phyloP scores from a whole-genome alignment of 2,329 filamentous ascomycete genomes.

The Stemphylium vesicarium region DNA sequence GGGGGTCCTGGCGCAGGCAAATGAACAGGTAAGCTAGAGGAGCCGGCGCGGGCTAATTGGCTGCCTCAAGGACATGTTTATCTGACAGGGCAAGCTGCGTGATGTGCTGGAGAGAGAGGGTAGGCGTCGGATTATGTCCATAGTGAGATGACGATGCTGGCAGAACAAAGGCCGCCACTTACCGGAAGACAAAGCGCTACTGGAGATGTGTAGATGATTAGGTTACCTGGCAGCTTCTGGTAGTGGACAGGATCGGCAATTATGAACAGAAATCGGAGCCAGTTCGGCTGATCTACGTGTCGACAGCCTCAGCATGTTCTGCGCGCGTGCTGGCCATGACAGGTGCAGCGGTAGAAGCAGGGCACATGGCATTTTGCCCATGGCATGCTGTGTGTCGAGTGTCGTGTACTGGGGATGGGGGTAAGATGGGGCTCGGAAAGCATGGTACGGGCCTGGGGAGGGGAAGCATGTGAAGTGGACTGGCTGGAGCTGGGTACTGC shows the following conservation, averaged over 20 bases:
- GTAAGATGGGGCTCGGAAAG: not conserved
- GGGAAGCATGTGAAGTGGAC: slow-evolving; percentile 1
- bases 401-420: not conserved
- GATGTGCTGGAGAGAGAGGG: not conserved
- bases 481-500: not conserved
- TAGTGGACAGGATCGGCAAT: slow-evolving; percentile 11
- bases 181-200: not conserved
- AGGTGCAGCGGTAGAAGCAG: slow-evolving; percentile 5
- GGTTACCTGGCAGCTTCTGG: not conserved
- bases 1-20: slow-evolving; percentile 33
- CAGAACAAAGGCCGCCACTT: not conserved
- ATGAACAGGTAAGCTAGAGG: slow-evolving; percentile 32
- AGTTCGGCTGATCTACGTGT: slow-evolving; percentile 15
- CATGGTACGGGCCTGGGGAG: not conserved
- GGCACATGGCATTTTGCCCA: not conserved
- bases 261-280: slow-evolving; percentile 7
- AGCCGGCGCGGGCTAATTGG: slow-evolving; percentile 8
- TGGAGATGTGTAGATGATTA: slow-evolving; percentile 1
- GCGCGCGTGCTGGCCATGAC: not conserved
- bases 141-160: not conserved
- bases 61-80: not conserved
- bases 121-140: not conserved
- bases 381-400: not conserved
- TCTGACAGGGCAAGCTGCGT: slow-evolving; percentile 6
- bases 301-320: slow-evolving; percentile 4